A percentile compares a stretch with the other conserved stretches of the same genome.
Evolutionary conservation across 202 grass and related monocot species (phyloP).

Genomic region (Musa balbisiana): DNA sequence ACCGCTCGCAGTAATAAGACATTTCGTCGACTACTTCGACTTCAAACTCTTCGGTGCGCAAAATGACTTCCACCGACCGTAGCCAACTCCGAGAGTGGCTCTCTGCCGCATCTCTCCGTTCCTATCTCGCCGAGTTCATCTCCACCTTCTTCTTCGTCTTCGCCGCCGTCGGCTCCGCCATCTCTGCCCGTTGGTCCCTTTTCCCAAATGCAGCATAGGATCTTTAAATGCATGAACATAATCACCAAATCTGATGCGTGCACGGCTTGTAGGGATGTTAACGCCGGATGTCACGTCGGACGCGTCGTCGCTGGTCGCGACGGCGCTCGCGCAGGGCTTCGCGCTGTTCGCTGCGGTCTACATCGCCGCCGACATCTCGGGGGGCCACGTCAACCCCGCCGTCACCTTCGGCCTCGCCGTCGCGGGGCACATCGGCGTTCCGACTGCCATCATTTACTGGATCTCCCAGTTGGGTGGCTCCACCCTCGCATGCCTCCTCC

Average conservation of each 20-base stretch:
- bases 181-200: background rate
- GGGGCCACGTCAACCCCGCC: slow-evolving; percentile 18
- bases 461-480: slow-evolving; percentile 9
- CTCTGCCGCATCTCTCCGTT: slow-evolving; percentile 43
- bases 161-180: slow-evolving; percentile 35
- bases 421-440: slow-evolving; percentile 5
- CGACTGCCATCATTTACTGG: slow-evolving; percentile 9
- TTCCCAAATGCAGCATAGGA: too few species aligned
- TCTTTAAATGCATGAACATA: too few species aligned
- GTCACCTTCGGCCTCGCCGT: slow-evolving; percentile 15
- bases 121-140: slow-evolving; percentile 77
- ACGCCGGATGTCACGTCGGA: slow-evolving; percentile 16
- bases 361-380: slow-evolving; percentile 5
- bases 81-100: slow-evolving; percentile 35
- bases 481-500: slow-evolving; percentile 16
- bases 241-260: too few species aligned
- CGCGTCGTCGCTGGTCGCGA: slow-evolving; percentile 13
- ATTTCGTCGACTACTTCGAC: too few species aligned
- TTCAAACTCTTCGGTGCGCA: too few species aligned
- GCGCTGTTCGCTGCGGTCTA: slow-evolving; percentile 1
- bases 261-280: background rate
- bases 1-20: too few species aligned
- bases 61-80: slow-evolving; percentile 53
- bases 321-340: slow-evolving; percentile 15
- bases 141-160: slow-evolving; percentile 89